phyloP scores from a whole-genome alignment of 2,329 filamentous ascomycete genomes.

The Aspergillus sp. region DNA sequence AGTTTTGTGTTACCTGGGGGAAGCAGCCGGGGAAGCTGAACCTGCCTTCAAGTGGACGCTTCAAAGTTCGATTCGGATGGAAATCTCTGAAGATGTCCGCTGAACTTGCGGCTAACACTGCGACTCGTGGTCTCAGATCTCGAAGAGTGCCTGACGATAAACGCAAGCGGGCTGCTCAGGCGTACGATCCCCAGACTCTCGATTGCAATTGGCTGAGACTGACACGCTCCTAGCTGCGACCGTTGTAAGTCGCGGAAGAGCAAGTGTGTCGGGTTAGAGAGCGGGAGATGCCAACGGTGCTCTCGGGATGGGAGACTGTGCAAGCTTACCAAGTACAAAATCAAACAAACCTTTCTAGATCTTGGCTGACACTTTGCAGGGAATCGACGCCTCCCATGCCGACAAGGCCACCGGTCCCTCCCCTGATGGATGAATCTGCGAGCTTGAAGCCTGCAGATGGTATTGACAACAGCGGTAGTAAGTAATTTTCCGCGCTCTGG shows the following conservation, averaged over 20 bases:
- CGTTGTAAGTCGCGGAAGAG: constrained; percentile 44
- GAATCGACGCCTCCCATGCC: not conserved
- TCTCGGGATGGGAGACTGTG: not conserved
- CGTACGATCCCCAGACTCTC: not conserved
- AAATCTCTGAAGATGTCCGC: too few relatives aligned
- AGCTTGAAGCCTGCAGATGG: not conserved
- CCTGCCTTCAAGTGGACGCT: too few relatives aligned
- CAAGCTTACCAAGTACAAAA: constrained; percentile 3
- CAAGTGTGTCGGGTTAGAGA: constrained; percentile 36
- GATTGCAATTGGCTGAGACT: too few relatives aligned
- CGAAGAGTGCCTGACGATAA: not conserved
- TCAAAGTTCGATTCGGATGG: too few relatives aligned
- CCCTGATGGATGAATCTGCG: not conserved
- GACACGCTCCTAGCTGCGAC: constrained; percentile 30
- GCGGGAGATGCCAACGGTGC: constrained; percentile 32
- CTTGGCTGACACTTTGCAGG: not conserved
- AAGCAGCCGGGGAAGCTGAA: too few relatives aligned
- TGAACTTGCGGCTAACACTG: too few relatives aligned
- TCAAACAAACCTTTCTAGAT: too few relatives aligned
- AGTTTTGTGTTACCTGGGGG: too few relatives aligned
- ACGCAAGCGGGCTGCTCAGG: constrained; percentile 1
- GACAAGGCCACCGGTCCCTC: not conserved
- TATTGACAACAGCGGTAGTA: not conserved
- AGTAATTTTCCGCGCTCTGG: not conserved
- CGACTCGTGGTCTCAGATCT: not conserved